Evolutionary conservation across 176 grass and related monocot genomes (phyloP), one percentile per base, ranked within the genome.

Genomic region (Ensete ventricosum): DNA sequence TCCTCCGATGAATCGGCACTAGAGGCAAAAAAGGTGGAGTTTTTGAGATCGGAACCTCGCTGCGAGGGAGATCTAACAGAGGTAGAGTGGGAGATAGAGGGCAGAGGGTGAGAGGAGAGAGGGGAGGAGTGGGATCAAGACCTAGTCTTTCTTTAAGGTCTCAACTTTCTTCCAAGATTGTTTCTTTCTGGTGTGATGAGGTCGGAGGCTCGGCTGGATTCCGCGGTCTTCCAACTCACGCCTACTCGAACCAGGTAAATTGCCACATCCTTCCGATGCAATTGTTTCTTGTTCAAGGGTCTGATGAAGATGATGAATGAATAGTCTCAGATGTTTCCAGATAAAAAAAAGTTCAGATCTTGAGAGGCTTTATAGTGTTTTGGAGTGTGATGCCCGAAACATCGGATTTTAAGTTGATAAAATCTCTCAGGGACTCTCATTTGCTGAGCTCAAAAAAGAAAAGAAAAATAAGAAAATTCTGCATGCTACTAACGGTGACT

Each of bases 211-310:
- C 85, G 85, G 64, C 90, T 93, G 55, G 93, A 97, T 87, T 81
- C 83, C 75, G 93, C 86, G 9, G 81, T 93, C 43, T 97, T 97
- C 81, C 88, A 93, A 75, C 93, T 97, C 62, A 97, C 93, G 49
- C 93, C 93, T 52, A 97, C 93, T 75, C 80, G 93, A 72, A 97
- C 93, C 21, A 97, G 93, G 90, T 90, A 77, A 11, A 77, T 63
- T 73, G 17, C 57, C 73, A 73, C 79, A 92, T 88, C 83, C 85
- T 14, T 77, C 34, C 34, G 34, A 43, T 43, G 34, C 34, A 43
- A 75, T 77, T 21, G 19, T 9, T 84, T 70, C 19, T 51, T 48
- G 67, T 51, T 70, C 67, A n/a, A 21, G 67, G 48, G 43, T 50
- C 51, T 11, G 20, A 71, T 78, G 22, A 11, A 2, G 9, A 60